Conservation (phyloP, 1,139 yeast genomes). For the Insectozyma bohioensis region DNA sequence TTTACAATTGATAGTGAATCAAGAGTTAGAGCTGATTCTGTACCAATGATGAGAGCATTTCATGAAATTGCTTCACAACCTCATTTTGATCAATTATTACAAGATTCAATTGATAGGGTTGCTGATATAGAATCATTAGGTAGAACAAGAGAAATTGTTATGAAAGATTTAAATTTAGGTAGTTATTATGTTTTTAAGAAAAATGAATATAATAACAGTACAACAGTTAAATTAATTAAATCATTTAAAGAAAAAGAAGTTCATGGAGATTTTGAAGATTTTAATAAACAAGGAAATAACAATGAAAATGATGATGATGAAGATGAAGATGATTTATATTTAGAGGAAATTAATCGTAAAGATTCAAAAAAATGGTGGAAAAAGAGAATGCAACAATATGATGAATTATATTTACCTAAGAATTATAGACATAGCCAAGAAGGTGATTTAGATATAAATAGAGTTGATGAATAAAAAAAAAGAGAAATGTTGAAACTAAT, state of each 20-base stretch:
- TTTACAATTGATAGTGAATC: constrained; percentile 78
- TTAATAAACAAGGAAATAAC: constrained; percentile 17
- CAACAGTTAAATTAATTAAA: constrained; percentile 17
- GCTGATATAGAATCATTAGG: constrained; percentile 74
- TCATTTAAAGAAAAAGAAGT: constrained; percentile 21
- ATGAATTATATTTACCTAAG: constrained; percentile 14
- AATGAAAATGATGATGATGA: constrained; percentile 30
- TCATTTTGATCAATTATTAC: constrained; percentile 66
- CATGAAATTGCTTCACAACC: constrained; percentile 74
- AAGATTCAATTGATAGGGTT: constrained; percentile 70
- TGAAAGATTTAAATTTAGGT: constrained; percentile 67
- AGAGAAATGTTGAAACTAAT: neutral
- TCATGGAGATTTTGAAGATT: constrained; percentile 19
- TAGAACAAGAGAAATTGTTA: constrained; percentile 78
- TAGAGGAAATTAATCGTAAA: constrained; percentile 43
- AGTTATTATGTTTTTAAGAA: constrained; percentile 36
- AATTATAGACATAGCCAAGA: constrained; percentile 7
- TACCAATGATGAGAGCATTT: constrained; percentile 89
- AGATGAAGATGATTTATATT: constrained; percentile 28
- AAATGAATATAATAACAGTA: constrained; percentile 13
- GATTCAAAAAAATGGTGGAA: constrained; percentile 49
- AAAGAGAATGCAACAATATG: constrained; percentile 39
- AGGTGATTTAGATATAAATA: constrained; percentile 11
- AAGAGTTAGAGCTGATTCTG: constrained; percentile 75
- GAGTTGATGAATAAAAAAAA: constrained; percentile 6